A percentile compares a stretch with the other conserved stretches of the same genome.
phyloP scores from a whole-genome alignment of 2,329 filamentous ascomycete species.

The Epichloe amarillans region DNA sequence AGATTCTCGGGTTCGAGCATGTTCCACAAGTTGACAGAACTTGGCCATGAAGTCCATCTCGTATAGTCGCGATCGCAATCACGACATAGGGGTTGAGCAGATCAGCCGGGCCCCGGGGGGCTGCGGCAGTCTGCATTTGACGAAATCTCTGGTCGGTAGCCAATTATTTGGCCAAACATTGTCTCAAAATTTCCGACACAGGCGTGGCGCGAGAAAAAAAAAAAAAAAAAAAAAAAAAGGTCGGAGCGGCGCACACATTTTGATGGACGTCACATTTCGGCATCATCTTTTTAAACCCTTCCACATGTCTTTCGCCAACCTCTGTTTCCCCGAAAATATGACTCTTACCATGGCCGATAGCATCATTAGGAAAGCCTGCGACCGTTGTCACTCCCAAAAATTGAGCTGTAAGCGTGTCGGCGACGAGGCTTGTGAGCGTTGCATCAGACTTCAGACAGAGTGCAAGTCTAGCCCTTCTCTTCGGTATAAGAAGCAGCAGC shows the following conservation, averaged over 20 bases:
- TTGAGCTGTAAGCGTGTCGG: constrained; percentile 30
- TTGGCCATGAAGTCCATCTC: not conserved
- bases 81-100: not conserved
- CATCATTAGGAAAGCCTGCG: constrained; percentile 30
- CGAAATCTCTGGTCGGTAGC: constrained; percentile 3
- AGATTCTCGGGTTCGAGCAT: constrained; percentile 1
- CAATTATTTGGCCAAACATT: constrained; percentile 5
- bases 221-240: not conserved
- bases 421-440: constrained; percentile 29
- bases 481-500: constrained; percentile 22
- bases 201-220: not conserved
- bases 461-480: constrained; percentile 32
- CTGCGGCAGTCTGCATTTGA: constrained; percentile 7
- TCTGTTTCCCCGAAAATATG: constrained; percentile 11
- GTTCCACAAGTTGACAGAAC: not conserved
- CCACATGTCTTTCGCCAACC: constrained; percentile 16
- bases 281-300: constrained; percentile 15
- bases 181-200: constrained; percentile 2
- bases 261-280: constrained; percentile 9
- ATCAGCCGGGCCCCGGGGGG: not conserved
- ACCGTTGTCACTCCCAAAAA: constrained; percentile 33
- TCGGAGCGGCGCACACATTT: constrained; percentile 5
- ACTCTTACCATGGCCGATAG: constrained; percentile 24
- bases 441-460: constrained; percentile 25
- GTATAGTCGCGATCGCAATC: not conserved